These are phyloP conservation scores for Fusarium sp. DNA, from an alignment of 2,329 filamentous ascomycete genomes.

Conservation along the genomic window DNA sequence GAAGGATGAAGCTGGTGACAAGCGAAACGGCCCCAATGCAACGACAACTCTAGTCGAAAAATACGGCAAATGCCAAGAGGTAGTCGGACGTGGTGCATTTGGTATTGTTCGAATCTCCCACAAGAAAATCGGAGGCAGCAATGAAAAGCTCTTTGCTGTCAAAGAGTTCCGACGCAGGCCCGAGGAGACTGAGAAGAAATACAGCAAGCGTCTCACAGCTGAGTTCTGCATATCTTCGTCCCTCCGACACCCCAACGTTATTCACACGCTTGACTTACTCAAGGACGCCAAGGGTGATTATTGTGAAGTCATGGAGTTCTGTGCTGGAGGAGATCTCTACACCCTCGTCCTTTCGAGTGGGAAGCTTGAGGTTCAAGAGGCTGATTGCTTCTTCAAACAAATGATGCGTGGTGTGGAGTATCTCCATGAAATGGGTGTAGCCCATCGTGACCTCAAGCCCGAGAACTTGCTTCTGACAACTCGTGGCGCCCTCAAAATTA, in stretches of 20 bases:
- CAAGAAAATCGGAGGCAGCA: constrained; percentile 85
- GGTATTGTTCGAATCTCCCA: constrained; percentile 98
- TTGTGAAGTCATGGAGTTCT: constrained; percentile 99
- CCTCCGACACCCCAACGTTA: constrained; percentile 95
- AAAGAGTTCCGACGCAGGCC: constrained; percentile 97
- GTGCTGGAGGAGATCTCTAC: constrained; percentile 94
- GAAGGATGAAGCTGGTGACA: constrained; percentile 85
- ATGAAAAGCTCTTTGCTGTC: constrained; percentile 94
- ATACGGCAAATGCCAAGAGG: constrained; percentile 98
- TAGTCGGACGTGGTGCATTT: constrained; percentile 95
- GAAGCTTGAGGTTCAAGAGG: constrained; percentile 91
- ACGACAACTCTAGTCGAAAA: constrained; percentile 86
- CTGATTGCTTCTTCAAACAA: constrained; percentile 99
- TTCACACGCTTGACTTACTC: constrained; percentile 94
- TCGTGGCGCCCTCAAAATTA: constrained; percentile 94
- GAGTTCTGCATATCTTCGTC: constrained; percentile 99
- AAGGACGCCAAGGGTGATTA: constrained; percentile 97
- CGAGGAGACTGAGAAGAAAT: constrained; percentile 95
- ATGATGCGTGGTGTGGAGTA: constrained; percentile 99
- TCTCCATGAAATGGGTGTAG: constrained; percentile 99
- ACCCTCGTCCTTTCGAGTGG: constrained; percentile 90
- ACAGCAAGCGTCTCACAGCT: constrained; percentile 95
- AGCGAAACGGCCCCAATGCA: constrained; percentile 79
- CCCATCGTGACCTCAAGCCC: constrained; percentile 95
- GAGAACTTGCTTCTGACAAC: constrained; percentile 96